phyloP scores from a whole-genome alignment of 768 basidiomycete species.

The Leccinum incarnatum region DNA sequence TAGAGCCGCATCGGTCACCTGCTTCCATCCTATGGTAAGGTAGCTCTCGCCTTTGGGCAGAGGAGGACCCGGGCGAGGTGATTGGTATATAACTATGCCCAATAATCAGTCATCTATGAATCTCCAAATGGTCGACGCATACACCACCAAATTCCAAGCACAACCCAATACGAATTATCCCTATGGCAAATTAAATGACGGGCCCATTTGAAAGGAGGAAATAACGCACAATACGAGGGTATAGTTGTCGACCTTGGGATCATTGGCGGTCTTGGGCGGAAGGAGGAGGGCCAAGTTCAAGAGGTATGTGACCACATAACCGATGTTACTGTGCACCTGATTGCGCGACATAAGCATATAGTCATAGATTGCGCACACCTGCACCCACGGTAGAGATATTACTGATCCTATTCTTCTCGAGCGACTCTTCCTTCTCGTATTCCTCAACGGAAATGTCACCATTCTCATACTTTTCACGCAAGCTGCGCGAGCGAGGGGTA shows the following conservation, averaged over 20 bases:
- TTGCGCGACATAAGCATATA: not conserved
- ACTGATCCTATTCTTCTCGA: constrained; percentile 83
- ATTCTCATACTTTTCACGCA: constrained; percentile 54
- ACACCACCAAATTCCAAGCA: constrained; percentile 90
- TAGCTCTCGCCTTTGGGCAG: constrained; percentile 77
- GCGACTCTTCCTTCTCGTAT: constrained; percentile 70
- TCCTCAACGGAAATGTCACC: constrained; percentile 59
- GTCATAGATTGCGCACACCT: not conserved
- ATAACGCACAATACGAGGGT: constrained; percentile 61
- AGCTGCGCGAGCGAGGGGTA: constrained; percentile 56
- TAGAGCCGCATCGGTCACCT: constrained; percentile 38
- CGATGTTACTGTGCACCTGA: constrained; percentile 74
- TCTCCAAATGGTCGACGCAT: constrained; percentile 23
- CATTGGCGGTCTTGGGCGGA: constrained; percentile 40
- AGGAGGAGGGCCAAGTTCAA: constrained; percentile 72
- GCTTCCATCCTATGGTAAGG: constrained; percentile 83
- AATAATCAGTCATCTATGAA: not conserved
- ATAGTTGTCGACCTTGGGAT: constrained; percentile 73
- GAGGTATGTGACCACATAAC: constrained; percentile 62
- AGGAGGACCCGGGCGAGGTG: constrained; percentile 77
- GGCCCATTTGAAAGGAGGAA: not conserved
- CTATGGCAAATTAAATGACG: constrained; percentile 30
- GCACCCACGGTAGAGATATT: constrained; percentile 72
- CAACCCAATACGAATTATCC: constrained; percentile 73
- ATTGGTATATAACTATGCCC: constrained; percentile 70